A percentile compares a stretch with the other conserved stretches of the same genome.
Evolutionary conservation across 2,329 filamentous ascomycete species (phyloP).

Genomic region (Talaromyces sp.): DNA sequence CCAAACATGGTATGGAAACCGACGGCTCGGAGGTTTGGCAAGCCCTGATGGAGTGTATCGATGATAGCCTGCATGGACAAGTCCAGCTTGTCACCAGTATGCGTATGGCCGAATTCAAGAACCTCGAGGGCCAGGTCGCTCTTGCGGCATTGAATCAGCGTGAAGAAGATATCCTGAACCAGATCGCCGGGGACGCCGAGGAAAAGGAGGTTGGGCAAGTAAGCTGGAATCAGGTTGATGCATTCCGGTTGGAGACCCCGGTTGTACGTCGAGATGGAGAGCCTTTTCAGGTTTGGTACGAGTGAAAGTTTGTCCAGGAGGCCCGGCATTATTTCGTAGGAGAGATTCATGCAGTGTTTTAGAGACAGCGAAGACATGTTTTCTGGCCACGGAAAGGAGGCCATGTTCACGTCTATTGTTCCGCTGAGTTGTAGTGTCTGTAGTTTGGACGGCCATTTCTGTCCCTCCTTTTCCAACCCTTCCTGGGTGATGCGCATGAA

Average conservation of each 20-base stretch:
- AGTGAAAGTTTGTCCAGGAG: conserved; percentile 21
- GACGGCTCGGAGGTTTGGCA: conserved; percentile 22
- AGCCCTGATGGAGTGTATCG: conserved; percentile 17
- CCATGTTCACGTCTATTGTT: conserved; percentile 16
- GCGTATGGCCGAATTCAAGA: conserved; percentile 23
- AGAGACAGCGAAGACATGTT: conserved; percentile 21
- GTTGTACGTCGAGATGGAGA: conserved; percentile 22
- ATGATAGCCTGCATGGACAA: conserved; percentile 20
- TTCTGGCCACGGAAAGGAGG: conserved; percentile 24
- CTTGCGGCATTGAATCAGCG: conserved; percentile 14
- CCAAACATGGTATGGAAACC: conserved; percentile 24
- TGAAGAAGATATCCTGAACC: conserved; percentile 23
- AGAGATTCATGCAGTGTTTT: conserved; percentile 21
- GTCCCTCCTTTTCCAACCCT: background rate
- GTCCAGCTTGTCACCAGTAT: conserved; percentile 12
- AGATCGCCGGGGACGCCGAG: conserved; percentile 28
- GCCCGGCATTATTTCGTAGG: conserved; percentile 17
- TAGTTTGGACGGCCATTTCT: conserved; percentile 24
- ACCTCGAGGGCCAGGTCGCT: conserved; percentile 19
- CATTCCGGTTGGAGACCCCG: conserved; percentile 20
- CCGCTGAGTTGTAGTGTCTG: conserved; percentile 21
- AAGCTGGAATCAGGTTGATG: conserved; percentile 21
- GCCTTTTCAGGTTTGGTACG: conserved; percentile 17
- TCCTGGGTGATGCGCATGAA: conserved; percentile 18
- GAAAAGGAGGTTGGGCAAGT: conserved; percentile 21